phyloP scores from a whole-genome alignment of 2,329 filamentous ascomycete species.

The Penicillium nordicum region DNA sequence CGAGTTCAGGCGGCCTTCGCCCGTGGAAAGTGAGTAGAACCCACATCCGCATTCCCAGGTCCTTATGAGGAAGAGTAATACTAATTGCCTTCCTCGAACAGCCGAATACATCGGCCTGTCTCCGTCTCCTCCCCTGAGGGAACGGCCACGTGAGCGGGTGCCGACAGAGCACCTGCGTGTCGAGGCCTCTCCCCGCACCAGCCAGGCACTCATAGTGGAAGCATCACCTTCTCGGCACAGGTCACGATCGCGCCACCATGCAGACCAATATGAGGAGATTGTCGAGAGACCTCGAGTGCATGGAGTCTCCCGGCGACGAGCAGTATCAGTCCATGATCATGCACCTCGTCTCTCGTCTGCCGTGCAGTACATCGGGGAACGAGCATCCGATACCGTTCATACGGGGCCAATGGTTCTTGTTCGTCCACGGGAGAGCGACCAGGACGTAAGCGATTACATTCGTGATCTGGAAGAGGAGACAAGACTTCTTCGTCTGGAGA shows the following conservation, averaged over 20 bases:
- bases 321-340: conserved; percentile 34
- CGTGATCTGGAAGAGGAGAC: conserved; percentile 66
- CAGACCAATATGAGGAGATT: conserved; percentile 26
- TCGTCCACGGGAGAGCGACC: conserved; percentile 49
- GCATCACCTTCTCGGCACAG: conserved; percentile 25
- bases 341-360: conserved; percentile 38
- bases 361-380: conserved; percentile 36
- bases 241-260: conserved; percentile 26
- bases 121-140: conserved; percentile 13
- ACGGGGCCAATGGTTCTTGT: conserved; percentile 50
- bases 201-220: conserved; percentile 35
- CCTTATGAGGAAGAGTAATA: background rate
- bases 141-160: conserved; percentile 26
- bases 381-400: conserved; percentile 41
- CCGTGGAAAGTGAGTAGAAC: conserved; percentile 29
- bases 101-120: conserved; percentile 20
- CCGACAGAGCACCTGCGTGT: conserved; percentile 22
- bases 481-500: conserved; percentile 56
- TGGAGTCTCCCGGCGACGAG: conserved; percentile 33
- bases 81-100: conserved; percentile 13
- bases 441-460: conserved; percentile 71
- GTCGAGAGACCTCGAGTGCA: conserved; percentile 26
- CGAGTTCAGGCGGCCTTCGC: conserved; percentile 43
- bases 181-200: conserved; percentile 27
- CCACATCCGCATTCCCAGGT: conserved; percentile 13